Percentiles rank a stretch among this genome's conserved stretches.
These are phyloP conservation scores for Thielaviopsis populi DNA, from an alignment of 2,329 filamentous ascomycete species.

Conservation along the genomic window DNA sequence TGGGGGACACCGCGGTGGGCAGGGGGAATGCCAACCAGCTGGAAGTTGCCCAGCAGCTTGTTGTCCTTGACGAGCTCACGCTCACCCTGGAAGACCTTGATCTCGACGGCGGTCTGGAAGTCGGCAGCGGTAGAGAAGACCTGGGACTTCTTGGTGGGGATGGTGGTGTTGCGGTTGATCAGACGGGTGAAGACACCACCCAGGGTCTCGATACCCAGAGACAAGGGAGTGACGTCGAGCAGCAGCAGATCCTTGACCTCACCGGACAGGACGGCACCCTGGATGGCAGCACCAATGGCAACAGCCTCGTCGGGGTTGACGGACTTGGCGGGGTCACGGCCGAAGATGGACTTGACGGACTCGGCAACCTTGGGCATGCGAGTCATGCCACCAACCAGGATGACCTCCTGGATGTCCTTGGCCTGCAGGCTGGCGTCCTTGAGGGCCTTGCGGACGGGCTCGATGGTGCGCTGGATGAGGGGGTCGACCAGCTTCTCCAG, in stretches of 20 bases:
- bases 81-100: constrained; percentile 99
- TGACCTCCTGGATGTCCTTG: constrained; percentile 94
- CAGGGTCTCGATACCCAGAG: constrained; percentile 95
- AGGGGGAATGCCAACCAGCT: constrained; percentile 91
- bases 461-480: constrained; percentile 70
- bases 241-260: constrained; percentile 93
- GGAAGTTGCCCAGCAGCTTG: constrained; percentile 98
- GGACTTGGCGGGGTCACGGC: constrained; percentile 90
- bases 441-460: constrained; percentile 88
- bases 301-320: constrained; percentile 98
- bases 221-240: constrained; percentile 88
- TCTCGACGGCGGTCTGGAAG: constrained; percentile 97
- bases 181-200: constrained; percentile 95
- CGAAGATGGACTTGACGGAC: constrained; percentile 93
- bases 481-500: constrained; percentile 88
- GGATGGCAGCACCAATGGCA: constrained; percentile 90
- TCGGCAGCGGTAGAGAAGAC: constrained; percentile 95
- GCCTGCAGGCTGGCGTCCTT: constrained; percentile 87
- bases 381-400: constrained; percentile 97
- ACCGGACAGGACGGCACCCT: constrained; percentile 91
- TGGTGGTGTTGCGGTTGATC: constrained; percentile 98
- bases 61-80: constrained; percentile 98
- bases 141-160: constrained; percentile 98
- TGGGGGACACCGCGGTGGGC: constrained; percentile 93
- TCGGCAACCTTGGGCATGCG: constrained; percentile 98